These are phyloP conservation scores for Cercospora janseana DNA, from an alignment of 2,329 filamentous ascomycete species.

Conservation along the genomic window DNA sequence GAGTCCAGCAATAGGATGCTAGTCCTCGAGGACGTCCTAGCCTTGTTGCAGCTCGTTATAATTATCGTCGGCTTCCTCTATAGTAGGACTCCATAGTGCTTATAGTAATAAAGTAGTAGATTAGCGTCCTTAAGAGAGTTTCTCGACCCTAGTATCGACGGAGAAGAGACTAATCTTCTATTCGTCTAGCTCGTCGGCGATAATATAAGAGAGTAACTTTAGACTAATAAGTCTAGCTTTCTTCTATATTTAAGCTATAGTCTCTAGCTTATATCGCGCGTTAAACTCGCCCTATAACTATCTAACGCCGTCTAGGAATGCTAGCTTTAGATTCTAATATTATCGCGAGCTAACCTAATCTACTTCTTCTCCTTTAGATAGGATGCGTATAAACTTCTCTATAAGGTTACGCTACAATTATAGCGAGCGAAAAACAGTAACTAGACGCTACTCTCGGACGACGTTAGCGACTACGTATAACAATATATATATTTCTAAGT, in stretches of 20 bases:
- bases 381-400: background rate
- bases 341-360: background rate
- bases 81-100: background rate
- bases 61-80: background rate
- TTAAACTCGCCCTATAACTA: constrained; percentile 13
- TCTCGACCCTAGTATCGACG: background rate
- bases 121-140: background rate
- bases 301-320: constrained; percentile 19
- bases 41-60: background rate
- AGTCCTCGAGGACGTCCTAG: background rate
- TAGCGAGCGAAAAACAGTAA: background rate
- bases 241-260: constrained; percentile 10
- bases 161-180: background rate
- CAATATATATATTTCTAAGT: constrained; percentile 7
- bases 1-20: background rate
- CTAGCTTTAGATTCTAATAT: constrained; percentile 9
- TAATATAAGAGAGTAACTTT: constrained; percentile 13
- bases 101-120: background rate
- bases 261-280: constrained; percentile 9
- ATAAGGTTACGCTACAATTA: background rate
- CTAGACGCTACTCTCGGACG: constrained; percentile 19
- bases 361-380: background rate
- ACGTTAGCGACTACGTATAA: constrained; percentile 19
- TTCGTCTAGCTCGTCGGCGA: constrained; percentile 13
- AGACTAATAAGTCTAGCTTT: constrained; percentile 13